Percentiles rank a stretch among this genome's conserved stretches.
These are phyloP conservation scores for Apophysomyces elegans DNA, from an alignment of 371 early-diverging fungal genomes.

Conservation along the genomic window DNA sequence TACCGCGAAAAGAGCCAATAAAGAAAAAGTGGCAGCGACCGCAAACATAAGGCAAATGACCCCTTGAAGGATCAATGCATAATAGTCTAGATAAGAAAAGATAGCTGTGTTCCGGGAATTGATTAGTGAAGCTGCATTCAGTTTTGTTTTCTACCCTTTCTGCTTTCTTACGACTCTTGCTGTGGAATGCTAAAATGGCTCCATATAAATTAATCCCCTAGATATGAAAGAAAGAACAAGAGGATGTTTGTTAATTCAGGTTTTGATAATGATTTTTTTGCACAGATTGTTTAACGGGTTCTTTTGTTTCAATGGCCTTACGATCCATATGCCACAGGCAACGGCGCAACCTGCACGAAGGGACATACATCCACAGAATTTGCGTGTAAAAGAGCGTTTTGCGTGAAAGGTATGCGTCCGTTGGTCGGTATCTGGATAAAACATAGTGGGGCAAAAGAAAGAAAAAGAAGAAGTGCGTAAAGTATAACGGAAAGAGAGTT, in stretches of 20 bases:
- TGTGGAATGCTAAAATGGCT: constrained; percentile 26
- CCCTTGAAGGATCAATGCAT: constrained; percentile 35
- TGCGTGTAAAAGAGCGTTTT: constrained; percentile 17
- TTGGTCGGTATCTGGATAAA: constrained; percentile 14
- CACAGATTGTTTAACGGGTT: background rate
- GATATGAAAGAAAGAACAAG: constrained; percentile 1
- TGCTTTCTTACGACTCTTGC: constrained; percentile 27
- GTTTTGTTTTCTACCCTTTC: background rate
- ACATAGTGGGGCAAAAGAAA: background rate
- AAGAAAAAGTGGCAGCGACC: constrained; percentile 31
- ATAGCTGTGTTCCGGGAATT: constrained; percentile 25
- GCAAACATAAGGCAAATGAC: constrained; percentile 36
- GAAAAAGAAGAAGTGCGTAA: background rate
- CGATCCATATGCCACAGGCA: constrained; percentile 15
- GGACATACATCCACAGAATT: constrained; percentile 34
- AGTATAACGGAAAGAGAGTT: background rate
- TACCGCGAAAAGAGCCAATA: constrained; percentile 37
- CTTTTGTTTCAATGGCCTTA: background rate
- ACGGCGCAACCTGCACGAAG: constrained; percentile 23
- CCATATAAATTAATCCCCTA: constrained; percentile 28
- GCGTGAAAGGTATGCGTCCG: constrained; percentile 14
- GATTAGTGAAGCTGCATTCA: background rate
- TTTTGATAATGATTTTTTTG: too few species aligned
- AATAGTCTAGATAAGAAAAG: constrained; percentile 37
- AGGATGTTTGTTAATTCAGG: background rate